These are phyloP conservation scores for Geotrichum candidum DNA, from an alignment of 1,139 yeast species.

Conservation along the genomic window DNA sequence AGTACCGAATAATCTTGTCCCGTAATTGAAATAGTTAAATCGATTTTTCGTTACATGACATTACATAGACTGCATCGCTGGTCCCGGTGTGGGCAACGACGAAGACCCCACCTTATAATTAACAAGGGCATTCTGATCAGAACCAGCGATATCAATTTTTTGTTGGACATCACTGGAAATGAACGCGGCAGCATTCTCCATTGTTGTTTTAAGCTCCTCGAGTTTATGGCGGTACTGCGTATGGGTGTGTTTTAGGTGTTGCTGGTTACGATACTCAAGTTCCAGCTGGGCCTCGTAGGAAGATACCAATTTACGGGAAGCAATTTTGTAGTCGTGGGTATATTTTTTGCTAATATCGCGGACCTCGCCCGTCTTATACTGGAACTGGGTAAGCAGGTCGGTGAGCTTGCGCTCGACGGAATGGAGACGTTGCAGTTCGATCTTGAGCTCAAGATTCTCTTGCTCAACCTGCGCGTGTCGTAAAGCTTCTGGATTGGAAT, in stretches of 20 bases:
- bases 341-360: slow-evolving; percentile 21
- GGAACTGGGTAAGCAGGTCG: slow-evolving; percentile 24
- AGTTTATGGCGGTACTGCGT: background rate
- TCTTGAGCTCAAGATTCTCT: slow-evolving; percentile 24
- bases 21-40: background rate
- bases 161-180: background rate
- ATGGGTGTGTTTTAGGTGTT: slow-evolving; percentile 1
- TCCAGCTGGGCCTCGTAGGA: slow-evolving; percentile 25
- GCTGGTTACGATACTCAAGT: slow-evolving; percentile 21
- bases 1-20: background rate
- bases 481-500: background rate
- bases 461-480: slow-evolving; percentile 1
- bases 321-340: slow-evolving; percentile 21
- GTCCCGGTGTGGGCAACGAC: background rate
- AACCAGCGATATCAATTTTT: background rate
- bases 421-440: slow-evolving; percentile 27
- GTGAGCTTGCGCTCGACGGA: slow-evolving; percentile 24
- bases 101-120: background rate
- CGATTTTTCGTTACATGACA: background rate
- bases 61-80: background rate
- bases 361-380: slow-evolving; percentile 22
- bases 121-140: background rate
- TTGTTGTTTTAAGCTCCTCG: background rate
- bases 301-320: slow-evolving; percentile 20
- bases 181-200: background rate